Conservation (phyloP, 768 basidiomycete genomes). For the Leccinum olivaceopallidum region DNA sequence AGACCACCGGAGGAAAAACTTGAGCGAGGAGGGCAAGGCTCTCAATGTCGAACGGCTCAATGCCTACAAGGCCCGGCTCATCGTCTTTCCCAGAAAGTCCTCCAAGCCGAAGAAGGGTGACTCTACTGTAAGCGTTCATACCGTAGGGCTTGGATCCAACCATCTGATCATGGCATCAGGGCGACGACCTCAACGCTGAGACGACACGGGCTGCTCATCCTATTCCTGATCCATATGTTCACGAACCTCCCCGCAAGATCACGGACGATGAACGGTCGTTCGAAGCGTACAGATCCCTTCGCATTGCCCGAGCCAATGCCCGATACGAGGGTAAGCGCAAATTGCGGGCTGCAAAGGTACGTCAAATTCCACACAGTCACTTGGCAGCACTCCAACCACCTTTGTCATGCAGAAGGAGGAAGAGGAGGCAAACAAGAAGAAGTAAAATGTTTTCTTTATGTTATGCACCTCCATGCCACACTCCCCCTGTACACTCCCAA, state of each 20-base stretch:
- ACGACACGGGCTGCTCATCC: conserved; percentile 69
- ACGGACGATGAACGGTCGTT: conserved; percentile 87
- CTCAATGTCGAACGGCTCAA: conserved; percentile 93
- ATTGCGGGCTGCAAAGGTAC: conserved; percentile 80
- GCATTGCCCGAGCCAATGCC: conserved; percentile 75
- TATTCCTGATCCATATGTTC: conserved; percentile 64
- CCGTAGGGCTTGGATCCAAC: neutral
- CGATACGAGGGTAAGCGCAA: conserved; percentile 89
- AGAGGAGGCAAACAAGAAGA: conserved; percentile 91
- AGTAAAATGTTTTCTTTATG: conserved; percentile 47
- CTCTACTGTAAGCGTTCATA: conserved; percentile 64
- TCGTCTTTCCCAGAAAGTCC: conserved; percentile 97
- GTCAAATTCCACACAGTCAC: conserved; percentile 27
- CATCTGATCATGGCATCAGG: conserved; percentile 43
- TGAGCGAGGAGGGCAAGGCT: conserved; percentile 95
- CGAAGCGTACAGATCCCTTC: conserved; percentile 87
- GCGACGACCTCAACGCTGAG: conserved; percentile 76
- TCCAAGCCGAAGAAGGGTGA: conserved; percentile 96
- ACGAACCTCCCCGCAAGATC: conserved; percentile 91
- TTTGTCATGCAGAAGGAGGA: conserved; percentile 67
- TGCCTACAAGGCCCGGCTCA: conserved; percentile 89
- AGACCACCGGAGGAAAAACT: conserved; percentile 94
- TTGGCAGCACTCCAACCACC: conserved; percentile 17
- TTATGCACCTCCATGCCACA: conserved; percentile 25
- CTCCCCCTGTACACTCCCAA: conserved; percentile 37